phyloP scores from a whole-genome alignment of 1,284 basidiomycete genomes.

The Moesziomyces globuligerus region DNA sequence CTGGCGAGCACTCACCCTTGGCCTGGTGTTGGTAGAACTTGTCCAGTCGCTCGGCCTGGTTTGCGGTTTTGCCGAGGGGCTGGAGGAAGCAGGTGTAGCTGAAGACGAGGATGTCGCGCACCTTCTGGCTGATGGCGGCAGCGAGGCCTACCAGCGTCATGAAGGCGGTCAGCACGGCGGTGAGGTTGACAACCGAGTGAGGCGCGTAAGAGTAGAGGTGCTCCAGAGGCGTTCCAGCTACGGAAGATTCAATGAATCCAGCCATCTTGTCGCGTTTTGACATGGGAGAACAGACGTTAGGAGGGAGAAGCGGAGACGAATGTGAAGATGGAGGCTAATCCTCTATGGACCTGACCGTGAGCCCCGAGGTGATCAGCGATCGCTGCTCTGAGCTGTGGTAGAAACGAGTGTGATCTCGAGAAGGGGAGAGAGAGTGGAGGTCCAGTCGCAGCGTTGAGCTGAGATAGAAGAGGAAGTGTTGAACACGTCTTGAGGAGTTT shows the following conservation, averaged over 20 bases:
- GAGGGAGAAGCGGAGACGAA: not conserved
- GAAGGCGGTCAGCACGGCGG: conserved; percentile 18
- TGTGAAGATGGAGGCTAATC: not conserved
- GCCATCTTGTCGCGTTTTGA: conserved; percentile 11
- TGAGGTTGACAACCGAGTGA: conserved; percentile 28
- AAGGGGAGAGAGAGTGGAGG: not conserved
- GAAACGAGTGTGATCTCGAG: no score
- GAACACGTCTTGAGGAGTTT: conserved; percentile 16
- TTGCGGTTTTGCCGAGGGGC: conserved; percentile 63
- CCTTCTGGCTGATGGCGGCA: conserved; percentile 42
- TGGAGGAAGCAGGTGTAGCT: conserved; percentile 66
- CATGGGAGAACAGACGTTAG: not conserved
- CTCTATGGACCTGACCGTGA: not conserved
- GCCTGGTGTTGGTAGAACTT: conserved; percentile 65
- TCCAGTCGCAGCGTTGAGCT: conserved; percentile 39
- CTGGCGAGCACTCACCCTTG: conserved; percentile 42
- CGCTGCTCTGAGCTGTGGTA: no score
- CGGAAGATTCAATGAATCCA: conserved; percentile 16
- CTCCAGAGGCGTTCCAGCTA: conserved; percentile 33
- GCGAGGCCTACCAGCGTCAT: conserved; percentile 34
- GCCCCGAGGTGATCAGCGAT: not conserved
- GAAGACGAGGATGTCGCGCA: conserved; percentile 56
- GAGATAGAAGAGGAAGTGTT: conserved; percentile 19
- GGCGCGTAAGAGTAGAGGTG: conserved; percentile 35
- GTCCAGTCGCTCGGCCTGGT: conserved; percentile 65